These are phyloP conservation scores for Populus alba DNA, from an alignment of 345 rosid genomes.

Conservation along the genomic window DNA sequence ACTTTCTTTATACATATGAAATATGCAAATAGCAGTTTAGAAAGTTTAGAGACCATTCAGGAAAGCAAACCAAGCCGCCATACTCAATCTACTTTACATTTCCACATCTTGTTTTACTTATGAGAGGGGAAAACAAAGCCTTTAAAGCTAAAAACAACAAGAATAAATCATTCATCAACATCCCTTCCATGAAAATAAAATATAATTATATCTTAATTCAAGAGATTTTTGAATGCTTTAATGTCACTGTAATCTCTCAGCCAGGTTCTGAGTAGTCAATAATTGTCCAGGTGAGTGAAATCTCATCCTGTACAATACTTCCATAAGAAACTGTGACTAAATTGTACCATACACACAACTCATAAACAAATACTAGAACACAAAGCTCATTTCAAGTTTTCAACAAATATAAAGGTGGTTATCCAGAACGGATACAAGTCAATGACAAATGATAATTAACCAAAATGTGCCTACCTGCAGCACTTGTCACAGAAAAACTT, in stretches of 20 bases:
- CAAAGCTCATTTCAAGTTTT: not conserved
- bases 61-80: not conserved
- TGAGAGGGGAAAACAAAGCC: not conserved
- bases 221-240: not conserved
- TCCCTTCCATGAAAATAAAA: not conserved
- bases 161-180: not conserved
- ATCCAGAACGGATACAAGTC: not conserved
- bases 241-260: not conserved
- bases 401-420: not conserved
- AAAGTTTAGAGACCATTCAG: not conserved
- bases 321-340: not conserved
- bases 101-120: not conserved
- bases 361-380: not conserved
- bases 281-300: not conserved
- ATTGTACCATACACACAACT: not conserved
- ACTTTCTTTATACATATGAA: too few relatives aligned
- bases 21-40: not conserved
- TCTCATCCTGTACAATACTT: not conserved
- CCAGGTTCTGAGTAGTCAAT: not conserved
- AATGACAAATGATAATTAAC: not conserved
- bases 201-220: not conserved
- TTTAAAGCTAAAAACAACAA: not conserved
- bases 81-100: not conserved
- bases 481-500: slow-evolving; percentile 99
- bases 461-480: slow-evolving; percentile 67